phyloP scores from a whole-genome alignment of 2,329 filamentous ascomycete genomes.

The Aurifilum marmelostoma region DNA sequence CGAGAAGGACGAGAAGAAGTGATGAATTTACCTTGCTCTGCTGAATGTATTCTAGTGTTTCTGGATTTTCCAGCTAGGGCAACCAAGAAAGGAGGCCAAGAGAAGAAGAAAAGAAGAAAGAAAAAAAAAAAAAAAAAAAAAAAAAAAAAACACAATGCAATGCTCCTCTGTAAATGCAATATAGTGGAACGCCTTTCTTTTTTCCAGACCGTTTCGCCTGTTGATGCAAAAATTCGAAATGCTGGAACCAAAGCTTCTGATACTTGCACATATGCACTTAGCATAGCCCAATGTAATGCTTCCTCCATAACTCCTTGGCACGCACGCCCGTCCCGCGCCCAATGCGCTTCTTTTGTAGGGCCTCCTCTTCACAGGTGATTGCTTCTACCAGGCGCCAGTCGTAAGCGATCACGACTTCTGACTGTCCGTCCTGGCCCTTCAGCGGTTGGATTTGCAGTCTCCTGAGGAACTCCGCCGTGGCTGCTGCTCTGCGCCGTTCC shows the following conservation, averaged over 20 bases:
- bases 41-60: neutral
- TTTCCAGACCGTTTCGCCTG: neutral
- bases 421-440: slow-evolving; percentile 33
- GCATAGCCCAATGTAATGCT: slow-evolving; percentile 34
- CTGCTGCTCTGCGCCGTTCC: slow-evolving; percentile 37
- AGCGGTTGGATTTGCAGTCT: slow-evolving; percentile 33
- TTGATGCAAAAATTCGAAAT: neutral
- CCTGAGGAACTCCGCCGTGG: slow-evolving; percentile 38
- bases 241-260: neutral
- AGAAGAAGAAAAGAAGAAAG: slow-evolving; percentile 4
- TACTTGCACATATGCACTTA: neutral
- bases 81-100: neutral
- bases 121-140: neutral
- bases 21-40: neutral
- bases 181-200: neutral
- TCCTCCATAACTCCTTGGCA: slow-evolving; percentile 34
- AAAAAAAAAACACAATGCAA: slow-evolving; percentile 18
- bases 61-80: neutral
- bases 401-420: slow-evolving; percentile 39
- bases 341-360: slow-evolving; percentile 34
- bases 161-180: slow-evolving; percentile 12
- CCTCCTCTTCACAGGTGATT: slow-evolving; percentile 33
- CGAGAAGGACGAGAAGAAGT: slow-evolving; percentile 32
- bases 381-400: slow-evolving; percentile 45
- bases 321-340: slow-evolving; percentile 15